phyloP scores from a whole-genome alignment of 305 asterid genomes.

The Nicotiana rustica region DNA sequence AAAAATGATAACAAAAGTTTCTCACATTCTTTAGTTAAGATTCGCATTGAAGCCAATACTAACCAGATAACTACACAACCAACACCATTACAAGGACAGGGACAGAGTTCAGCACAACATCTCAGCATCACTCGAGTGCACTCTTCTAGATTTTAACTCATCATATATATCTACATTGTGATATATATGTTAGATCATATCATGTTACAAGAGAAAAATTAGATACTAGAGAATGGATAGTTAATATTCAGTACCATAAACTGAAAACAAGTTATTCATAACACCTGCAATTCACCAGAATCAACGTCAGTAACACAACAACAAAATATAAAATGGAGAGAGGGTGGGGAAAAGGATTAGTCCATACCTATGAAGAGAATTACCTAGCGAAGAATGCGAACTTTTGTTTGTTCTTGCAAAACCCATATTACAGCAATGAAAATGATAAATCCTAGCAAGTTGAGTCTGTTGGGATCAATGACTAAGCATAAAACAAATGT shows the following conservation, averaged over 20 bases:
- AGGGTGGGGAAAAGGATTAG: too few relatives aligned
- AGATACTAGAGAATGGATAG: conserved; percentile 30
- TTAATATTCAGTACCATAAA: conserved; percentile 62
- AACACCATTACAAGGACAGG: too few relatives aligned
- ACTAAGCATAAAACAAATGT: conserved; percentile 29
- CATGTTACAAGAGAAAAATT: neutral
- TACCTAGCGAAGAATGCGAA: too few relatives aligned
- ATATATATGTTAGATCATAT: conserved; percentile 29
- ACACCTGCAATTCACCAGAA: conserved; percentile 69
- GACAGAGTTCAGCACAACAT: too few relatives aligned
- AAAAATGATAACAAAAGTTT: neutral
- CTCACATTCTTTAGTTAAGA: too few relatives aligned
- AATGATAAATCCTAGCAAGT: conserved; percentile 76
- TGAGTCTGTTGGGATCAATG: neutral
- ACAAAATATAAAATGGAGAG: neutral
- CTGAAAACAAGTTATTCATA: conserved; percentile 95
- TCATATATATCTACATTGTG: conserved; percentile 81
- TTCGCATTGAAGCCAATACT: too few relatives aligned
- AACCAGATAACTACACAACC: too few relatives aligned
- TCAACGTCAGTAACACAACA: conserved; percentile 39
- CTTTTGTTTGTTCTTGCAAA: conserved; percentile 32
- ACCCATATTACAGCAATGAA: conserved; percentile 81
- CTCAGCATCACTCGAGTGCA: conserved; percentile 38
- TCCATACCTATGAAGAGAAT: too few relatives aligned
- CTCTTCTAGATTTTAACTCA: conserved; percentile 94